These are phyloP conservation scores for Raphanus sativus DNA, from an alignment of 345 rosid genomes.

Conservation along the genomic window DNA sequence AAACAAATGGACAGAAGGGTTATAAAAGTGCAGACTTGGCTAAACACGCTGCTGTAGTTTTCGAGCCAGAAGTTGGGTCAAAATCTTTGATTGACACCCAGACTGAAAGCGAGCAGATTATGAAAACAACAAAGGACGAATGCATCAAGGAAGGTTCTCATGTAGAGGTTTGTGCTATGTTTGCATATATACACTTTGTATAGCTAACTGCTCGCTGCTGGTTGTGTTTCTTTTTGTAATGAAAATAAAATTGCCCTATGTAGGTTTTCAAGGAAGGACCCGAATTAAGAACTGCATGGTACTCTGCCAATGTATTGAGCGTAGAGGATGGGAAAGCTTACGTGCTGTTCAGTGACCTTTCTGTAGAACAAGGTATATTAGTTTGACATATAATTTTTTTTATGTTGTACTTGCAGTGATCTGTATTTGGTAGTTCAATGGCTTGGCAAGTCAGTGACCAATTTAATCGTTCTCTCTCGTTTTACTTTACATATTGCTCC, in stretches of 20 bases:
- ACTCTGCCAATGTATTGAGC: constrained; percentile 64
- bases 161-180: constrained; percentile 71
- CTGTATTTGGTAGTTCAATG: neutral
- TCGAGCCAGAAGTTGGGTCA: constrained; percentile 46
- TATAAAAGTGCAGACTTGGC: constrained; percentile 46
- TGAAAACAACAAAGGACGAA: constrained; percentile 40
- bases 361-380: constrained; percentile 59
- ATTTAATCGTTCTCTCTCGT: neutral
- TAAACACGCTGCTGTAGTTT: constrained; percentile 42
- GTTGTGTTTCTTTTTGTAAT: constrained; percentile 14
- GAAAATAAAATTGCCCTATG: neutral
- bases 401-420: neutral
- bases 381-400: constrained; percentile 4
- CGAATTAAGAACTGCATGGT: constrained; percentile 78
- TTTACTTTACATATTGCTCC: constrained; percentile 11
- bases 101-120: constrained; percentile 40
- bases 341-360: constrained; percentile 68
- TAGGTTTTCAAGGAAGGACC: constrained; percentile 81
- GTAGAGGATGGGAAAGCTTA: constrained; percentile 76
- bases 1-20: constrained; percentile 47
- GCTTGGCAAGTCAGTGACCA: too few species aligned
- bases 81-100: constrained; percentile 39
- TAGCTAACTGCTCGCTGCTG: neutral
- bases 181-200: neutral
- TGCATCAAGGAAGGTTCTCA: constrained; percentile 66